Conservation (phyloP, 2,329 filamentous ascomycete genomes). For the Ascocoryne sarcoides region DNA sequence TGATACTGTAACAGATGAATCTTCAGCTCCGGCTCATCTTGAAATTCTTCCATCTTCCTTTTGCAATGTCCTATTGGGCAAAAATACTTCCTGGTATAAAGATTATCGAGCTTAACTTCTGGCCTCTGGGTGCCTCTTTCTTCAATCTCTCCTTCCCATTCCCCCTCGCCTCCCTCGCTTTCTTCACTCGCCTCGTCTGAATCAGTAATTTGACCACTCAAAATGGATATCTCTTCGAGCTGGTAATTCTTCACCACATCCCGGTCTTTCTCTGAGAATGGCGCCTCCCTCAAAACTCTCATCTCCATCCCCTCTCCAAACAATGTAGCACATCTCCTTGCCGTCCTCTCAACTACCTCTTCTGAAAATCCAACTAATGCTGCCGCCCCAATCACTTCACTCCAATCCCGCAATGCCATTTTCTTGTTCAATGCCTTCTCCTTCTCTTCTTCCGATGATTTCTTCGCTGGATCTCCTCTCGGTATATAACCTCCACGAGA, state of each 20-base stretch:
- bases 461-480: neutral
- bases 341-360: constrained; percentile 56
- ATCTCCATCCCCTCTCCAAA: constrained; percentile 63
- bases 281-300: constrained; percentile 27
- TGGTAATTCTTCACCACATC: constrained; percentile 16
- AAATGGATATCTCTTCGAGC: constrained; percentile 8
- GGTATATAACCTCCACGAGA: neutral
- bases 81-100: constrained; percentile 14
- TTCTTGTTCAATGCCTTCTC: neutral
- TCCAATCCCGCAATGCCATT: constrained; percentile 58
- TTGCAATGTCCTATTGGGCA: constrained; percentile 33
- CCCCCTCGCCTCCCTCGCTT: neutral
- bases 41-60: constrained; percentile 31
- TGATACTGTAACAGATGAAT: constrained; percentile 40
- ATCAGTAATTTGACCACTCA: neutral
- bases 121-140: neutral
- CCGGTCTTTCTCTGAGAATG: constrained; percentile 6
- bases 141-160: constrained; percentile 1
- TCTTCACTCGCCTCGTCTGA: constrained; percentile 4
- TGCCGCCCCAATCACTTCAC: constrained; percentile 72
- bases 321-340: constrained; percentile 64
- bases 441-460: too few relatives aligned
- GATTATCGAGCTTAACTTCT: neutral
- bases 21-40: constrained; percentile 29
- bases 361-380: constrained; percentile 62